Base-by-base conservation (phyloP, 2,329 filamentous ascomycete species). In the Monilinia polystroma region DNA sequence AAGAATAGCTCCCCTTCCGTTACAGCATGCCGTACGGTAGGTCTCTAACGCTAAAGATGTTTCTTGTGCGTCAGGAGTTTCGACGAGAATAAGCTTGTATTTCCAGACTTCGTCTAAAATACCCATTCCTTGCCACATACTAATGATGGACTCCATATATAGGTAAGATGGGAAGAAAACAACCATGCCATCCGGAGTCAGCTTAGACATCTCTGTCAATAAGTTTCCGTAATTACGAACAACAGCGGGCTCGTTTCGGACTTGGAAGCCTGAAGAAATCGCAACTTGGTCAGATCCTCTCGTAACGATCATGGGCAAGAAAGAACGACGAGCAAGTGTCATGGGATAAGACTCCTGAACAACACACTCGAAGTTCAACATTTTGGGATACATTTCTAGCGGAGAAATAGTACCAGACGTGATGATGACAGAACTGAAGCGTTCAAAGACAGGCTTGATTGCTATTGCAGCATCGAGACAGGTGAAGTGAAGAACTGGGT, bases 91-190 rank as follows among this genome's bases (percentile, higher is more conserved):
- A 71, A 99, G 85, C 78, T 99, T 99, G 82, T 97, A 97, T 78
- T 97, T 97, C 95, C 95, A 99, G 43, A 99, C 93, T 76, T 95
- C 91, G 79, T 99, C 95, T 47, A 99, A 82, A 70, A 98, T 97
- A 35, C 93, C 93, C 93, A 98, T 98, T 66, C 92, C 93, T 78
- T 99, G 95, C 95, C 95, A 99, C 88, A 97, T 97, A 77, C 90
- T 94, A 77, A 99, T 97, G 77, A 98, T 98, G 63, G 90, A 95
- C 77, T 99, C 95, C 95, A 99, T 98, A 80, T 99, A 99, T 1
- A 99, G 85, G 74, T 99, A 99, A 0, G 93, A 97, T 0, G 95
- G 96, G 77, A 99, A 99, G 82, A 99, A 99, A 51, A 99, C 95
- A n/a, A 99, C 95, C 78, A 99, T 89, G 43, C 95, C 95, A 74